These are phyloP conservation scores for Fusarium tjaetaba DNA, from an alignment of 2,329 filamentous ascomycete genomes.

Conservation along the genomic window DNA sequence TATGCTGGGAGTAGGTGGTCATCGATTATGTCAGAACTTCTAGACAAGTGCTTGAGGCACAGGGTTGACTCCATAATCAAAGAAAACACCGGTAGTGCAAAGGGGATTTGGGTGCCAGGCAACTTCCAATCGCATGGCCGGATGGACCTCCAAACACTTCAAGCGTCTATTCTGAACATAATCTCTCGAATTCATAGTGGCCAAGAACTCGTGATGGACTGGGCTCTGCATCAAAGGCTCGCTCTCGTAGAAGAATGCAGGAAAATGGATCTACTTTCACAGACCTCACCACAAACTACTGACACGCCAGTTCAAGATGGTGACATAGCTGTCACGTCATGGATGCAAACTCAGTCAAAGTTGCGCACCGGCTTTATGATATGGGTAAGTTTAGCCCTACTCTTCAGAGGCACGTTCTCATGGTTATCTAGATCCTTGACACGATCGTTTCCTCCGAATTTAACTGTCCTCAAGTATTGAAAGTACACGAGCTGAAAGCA, in stretches of 20 bases:
- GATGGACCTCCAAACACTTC: conserved; percentile 1
- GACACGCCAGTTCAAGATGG: not conserved
- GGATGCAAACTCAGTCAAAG: conserved; percentile 8
- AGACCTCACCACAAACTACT: not conserved
- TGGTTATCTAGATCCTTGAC: conserved; percentile 2
- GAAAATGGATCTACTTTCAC: conserved; percentile 7
- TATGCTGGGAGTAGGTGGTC: conserved; percentile 4
- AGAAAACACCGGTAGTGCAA: not conserved
- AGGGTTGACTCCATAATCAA: not conserved
- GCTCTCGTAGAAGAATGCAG: conserved; percentile 4
- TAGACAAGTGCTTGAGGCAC: not conserved
- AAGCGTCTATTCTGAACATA: conserved; percentile 5
- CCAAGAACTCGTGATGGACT: not conserved
- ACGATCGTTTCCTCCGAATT: conserved; percentile 13
- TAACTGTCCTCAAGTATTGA: conserved; percentile 6
- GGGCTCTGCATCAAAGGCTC: conserved; percentile 2
- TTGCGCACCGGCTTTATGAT: conserved; percentile 16
- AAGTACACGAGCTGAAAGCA: conserved; percentile 12
- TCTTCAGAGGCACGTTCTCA: not conserved
- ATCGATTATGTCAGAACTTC: not conserved
- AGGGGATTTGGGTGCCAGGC: not conserved
- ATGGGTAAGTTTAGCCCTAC: conserved; percentile 1
- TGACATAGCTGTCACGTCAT: not conserved
- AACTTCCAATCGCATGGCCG: not conserved
- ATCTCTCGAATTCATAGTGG: conserved; percentile 8